These are phyloP conservation scores for Malus sylvestris DNA, from an alignment of 306 rosid species.

Conservation along the genomic window DNA sequence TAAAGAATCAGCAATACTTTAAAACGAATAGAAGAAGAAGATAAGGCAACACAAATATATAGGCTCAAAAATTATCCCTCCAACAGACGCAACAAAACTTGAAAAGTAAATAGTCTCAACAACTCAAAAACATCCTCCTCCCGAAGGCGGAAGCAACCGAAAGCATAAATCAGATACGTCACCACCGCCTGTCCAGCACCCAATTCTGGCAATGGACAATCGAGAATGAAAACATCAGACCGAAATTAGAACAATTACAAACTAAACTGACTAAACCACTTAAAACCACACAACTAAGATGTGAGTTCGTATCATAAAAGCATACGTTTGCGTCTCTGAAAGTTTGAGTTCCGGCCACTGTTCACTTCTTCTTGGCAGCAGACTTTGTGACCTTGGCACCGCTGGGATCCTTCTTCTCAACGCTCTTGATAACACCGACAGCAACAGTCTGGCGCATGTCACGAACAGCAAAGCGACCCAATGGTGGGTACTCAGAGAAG, in stretches of 20 bases:
- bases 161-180: not conserved
- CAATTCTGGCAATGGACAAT: conserved; percentile 10
- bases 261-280: not conserved
- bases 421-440: conserved; percentile 30
- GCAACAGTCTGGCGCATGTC: conserved; percentile 28
- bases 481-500: conserved; percentile 26
- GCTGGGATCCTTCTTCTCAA: conserved; percentile 32
- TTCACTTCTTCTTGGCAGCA: conserved; percentile 31
- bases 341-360: not conserved
- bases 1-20: not conserved
- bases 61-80: not conserved
- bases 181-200: conserved; percentile 32
- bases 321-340: not conserved
- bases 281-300: conserved; percentile 1
- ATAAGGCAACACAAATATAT: not conserved
- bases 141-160: not conserved
- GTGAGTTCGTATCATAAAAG: not conserved
- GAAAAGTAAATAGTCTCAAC: not conserved
- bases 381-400: conserved; percentile 30
- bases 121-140: not conserved
- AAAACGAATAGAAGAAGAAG: not conserved
- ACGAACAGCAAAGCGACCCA: conserved; percentile 31
- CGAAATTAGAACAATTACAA: not conserved
- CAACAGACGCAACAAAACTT: conserved; percentile 1
- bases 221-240: not conserved